These are phyloP conservation scores for Coffea eugenioides DNA, from an alignment of 257 asterid species.

Conservation along the genomic window DNA sequence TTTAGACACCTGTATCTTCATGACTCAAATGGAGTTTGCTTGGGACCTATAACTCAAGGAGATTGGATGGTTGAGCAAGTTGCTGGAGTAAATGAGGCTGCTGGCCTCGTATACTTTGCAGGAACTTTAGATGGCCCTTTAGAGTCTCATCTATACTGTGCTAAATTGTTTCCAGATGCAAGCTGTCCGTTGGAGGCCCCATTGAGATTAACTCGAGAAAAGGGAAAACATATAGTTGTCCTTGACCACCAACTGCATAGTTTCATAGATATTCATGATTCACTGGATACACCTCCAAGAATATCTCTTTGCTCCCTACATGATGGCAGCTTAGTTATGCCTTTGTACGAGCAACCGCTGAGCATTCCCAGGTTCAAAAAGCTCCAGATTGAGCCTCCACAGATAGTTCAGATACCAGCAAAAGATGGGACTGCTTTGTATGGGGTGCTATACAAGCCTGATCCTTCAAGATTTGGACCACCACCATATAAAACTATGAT, in stretches of 20 bases:
- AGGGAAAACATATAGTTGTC: constrained; percentile 76
- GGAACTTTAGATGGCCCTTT: constrained; percentile 78
- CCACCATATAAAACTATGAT: constrained; percentile 94
- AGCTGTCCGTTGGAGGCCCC: constrained; percentile 42
- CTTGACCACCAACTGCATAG: constrained; percentile 83
- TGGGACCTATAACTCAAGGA: constrained; percentile 86
- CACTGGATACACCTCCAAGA: constrained; percentile 69
- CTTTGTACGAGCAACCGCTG: constrained; percentile 58
- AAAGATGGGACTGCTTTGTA: constrained; percentile 71
- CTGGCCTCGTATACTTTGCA: constrained; percentile 67
- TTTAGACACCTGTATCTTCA: constrained; percentile 79
- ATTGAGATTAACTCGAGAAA: constrained; percentile 65
- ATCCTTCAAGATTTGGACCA: constrained; percentile 69
- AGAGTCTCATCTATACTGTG: constrained; percentile 80
- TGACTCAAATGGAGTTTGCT: constrained; percentile 59
- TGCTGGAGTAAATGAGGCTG: constrained; percentile 77
- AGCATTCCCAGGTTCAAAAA: constrained; percentile 42
- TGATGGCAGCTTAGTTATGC: constrained; percentile 57
- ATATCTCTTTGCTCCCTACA: constrained; percentile 61
- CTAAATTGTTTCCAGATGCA: constrained; percentile 47
- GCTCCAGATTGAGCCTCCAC: constrained; percentile 70
- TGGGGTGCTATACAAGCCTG: constrained; percentile 81
- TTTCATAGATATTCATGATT: constrained; percentile 75
- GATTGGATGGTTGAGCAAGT: constrained; percentile 95
- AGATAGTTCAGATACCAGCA: constrained; percentile 57